phyloP scores from a whole-genome alignment of 441 rosid genomes.

The Pelargonium myrrhifolium region DNA sequence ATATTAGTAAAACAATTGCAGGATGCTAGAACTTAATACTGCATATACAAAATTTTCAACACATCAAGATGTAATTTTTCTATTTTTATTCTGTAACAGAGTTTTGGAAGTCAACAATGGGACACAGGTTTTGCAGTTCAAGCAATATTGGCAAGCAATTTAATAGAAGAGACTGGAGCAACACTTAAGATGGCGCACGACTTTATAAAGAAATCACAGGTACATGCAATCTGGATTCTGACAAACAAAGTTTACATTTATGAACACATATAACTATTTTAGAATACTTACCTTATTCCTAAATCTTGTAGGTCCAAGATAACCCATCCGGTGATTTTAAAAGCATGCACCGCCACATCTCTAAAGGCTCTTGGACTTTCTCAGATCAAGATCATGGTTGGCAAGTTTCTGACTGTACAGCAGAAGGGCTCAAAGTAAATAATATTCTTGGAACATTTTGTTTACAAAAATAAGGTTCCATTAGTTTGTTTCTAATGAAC shows the following conservation, averaged over 20 bases:
- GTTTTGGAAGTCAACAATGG: conserved; percentile 38
- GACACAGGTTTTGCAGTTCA: conserved; percentile 29
- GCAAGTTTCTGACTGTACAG: conserved; percentile 38
- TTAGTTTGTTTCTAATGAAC: no score
- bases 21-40: neutral
- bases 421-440: no score
- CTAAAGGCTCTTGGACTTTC: neutral
- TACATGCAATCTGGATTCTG: neutral
- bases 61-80: no score
- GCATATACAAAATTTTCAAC: no score
- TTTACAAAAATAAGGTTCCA: no score
- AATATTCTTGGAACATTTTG: no score
- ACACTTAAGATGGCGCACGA: conserved; percentile 28
- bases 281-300: no score
- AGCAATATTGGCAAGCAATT: conserved; percentile 22
- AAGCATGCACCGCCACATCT: neutral
- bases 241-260: no score
- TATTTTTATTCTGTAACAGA: conserved; percentile 6
- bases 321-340: conserved; percentile 32
- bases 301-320: conserved; percentile 28
- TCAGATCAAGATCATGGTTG: conserved; percentile 53
- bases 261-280: no score
- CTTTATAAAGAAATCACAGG: conserved; percentile 29
- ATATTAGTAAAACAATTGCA: no score
- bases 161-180: conserved; percentile 17